Percentiles rank a stretch among this genome's conserved stretches.
Conservation (phyloP, 1,284 basidiomycete genomes). For the Papiliotrema laurentii region DNA sequence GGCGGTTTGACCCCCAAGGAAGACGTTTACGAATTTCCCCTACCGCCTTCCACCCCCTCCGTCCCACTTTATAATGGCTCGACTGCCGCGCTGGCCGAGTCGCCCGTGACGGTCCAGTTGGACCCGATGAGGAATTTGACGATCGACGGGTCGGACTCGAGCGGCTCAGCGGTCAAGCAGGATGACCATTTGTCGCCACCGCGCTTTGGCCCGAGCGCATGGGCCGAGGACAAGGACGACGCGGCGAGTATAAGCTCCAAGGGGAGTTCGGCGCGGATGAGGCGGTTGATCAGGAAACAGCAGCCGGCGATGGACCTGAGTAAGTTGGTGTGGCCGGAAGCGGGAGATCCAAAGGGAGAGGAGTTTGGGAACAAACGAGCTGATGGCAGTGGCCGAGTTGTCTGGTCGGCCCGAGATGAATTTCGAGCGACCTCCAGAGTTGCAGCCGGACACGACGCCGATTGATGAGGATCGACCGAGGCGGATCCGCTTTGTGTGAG, state of each 20-base stretch:
- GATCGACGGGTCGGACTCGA: too few species aligned
- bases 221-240: neutral
- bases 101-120: too few species aligned
- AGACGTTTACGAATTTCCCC: too few species aligned
- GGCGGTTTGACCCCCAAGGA: too few species aligned
- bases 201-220: neutral
- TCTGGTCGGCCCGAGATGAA: constrained; percentile 11
- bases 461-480: constrained; percentile 32
- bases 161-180: too few species aligned
- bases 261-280: constrained; percentile 4
- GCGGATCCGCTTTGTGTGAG: constrained; percentile 30
- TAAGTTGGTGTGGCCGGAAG: constrained; percentile 10
- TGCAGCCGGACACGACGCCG: constrained; percentile 20
- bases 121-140: too few species aligned
- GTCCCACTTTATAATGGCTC: too few species aligned
- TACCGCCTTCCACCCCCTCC: too few species aligned
- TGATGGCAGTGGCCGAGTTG: constrained; percentile 27
- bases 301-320: constrained; percentile 22
- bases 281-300: constrained; percentile 10
- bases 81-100: too few species aligned
- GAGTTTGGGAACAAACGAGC: neutral
- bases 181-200: neutral
- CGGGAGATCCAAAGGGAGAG: neutral
- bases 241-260: constrained; percentile 9
- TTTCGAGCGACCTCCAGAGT: constrained; percentile 4